phyloP scores from a whole-genome alignment of 2,329 filamentous ascomycete species.

The Colletotrichum echinochloae region DNA sequence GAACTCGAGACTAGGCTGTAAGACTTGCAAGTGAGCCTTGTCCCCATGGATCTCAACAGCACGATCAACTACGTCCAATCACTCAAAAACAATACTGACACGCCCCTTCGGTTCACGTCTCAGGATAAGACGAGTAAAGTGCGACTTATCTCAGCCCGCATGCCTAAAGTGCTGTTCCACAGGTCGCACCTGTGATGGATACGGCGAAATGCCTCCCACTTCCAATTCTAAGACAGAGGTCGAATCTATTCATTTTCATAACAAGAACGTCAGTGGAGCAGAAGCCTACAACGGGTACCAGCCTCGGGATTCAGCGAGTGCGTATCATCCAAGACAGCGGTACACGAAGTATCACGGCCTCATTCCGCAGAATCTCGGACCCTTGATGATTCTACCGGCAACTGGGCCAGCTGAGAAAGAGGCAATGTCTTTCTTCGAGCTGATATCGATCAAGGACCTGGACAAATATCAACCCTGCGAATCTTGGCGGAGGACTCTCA shows the following conservation, averaged over 20 bases:
- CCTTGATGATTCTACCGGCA: no score
- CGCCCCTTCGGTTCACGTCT: background rate
- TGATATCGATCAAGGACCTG: no score
- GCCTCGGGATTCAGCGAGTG: background rate
- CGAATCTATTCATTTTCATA: background rate
- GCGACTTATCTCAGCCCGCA: constrained; percentile 50
- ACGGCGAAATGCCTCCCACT: constrained; percentile 27
- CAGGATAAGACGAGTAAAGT: constrained; percentile 54
- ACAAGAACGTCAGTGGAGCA: background rate
- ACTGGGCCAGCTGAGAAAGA: no score
- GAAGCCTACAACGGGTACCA: background rate
- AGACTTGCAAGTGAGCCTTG: constrained; percentile 55
- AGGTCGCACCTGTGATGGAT: constrained; percentile 54
- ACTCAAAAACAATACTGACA: background rate
- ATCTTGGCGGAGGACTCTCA: no score
- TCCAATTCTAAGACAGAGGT: background rate
- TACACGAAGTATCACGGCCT: background rate
- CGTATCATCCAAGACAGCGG: background rate
- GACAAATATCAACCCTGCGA: no score
- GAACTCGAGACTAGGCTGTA: constrained; percentile 54
- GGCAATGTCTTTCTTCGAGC: no score
- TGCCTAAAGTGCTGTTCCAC: constrained; percentile 53
- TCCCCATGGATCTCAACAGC: constrained; percentile 9
- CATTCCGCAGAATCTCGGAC: constrained; percentile 38
- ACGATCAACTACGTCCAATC: background rate